phyloP scores from a whole-genome alignment of 2,329 filamentous ascomycete genomes.

The Atkinsonella texensis region DNA sequence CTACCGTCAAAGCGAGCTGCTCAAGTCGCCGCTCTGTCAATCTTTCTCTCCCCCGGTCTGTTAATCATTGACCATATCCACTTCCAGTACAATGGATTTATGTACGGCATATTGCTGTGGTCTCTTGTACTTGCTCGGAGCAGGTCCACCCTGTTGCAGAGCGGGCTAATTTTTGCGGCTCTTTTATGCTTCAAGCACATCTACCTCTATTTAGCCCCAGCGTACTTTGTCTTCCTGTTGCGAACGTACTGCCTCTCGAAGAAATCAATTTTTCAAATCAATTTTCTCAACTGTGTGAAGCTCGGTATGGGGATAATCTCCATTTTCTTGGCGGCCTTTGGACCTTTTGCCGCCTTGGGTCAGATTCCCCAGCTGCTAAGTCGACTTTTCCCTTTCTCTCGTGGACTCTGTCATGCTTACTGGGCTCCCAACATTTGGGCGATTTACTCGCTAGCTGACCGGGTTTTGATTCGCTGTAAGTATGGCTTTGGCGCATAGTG shows the following conservation, averaged over 20 bases:
- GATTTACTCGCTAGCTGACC: constrained; percentile 83
- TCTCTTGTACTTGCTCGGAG: constrained; percentile 75
- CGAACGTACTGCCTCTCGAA: constrained; percentile 76
- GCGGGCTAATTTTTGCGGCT: constrained; percentile 72
- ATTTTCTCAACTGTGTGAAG: constrained; percentile 70
- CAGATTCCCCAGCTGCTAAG: constrained; percentile 77
- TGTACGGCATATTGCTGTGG: constrained; percentile 82
- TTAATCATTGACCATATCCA: constrained; percentile 97
- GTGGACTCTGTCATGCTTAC: constrained; percentile 92
- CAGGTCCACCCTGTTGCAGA: constrained; percentile 60
- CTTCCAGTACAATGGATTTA: constrained; percentile 97
- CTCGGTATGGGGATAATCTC: constrained; percentile 60
- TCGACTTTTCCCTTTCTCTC: constrained; percentile 84
- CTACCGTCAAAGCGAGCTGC: constrained; percentile 57
- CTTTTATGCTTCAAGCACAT: constrained; percentile 96
- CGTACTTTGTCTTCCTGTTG: constrained; percentile 91
- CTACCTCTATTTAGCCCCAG: constrained; percentile 89
- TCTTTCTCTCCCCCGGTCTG: constrained; percentile 82
- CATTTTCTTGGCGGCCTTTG: constrained; percentile 73
- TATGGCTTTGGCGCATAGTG: constrained; percentile 3
- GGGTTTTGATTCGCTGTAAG: constrained; percentile 69
- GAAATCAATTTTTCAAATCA: constrained; percentile 62
- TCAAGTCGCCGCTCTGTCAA: constrained; percentile 77
- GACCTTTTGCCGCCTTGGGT: constrained; percentile 69
- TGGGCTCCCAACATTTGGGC: constrained; percentile 98